phyloP scores from a whole-genome alignment of 495 filamentous ascomycete species.

The Podospora didyma region DNA sequence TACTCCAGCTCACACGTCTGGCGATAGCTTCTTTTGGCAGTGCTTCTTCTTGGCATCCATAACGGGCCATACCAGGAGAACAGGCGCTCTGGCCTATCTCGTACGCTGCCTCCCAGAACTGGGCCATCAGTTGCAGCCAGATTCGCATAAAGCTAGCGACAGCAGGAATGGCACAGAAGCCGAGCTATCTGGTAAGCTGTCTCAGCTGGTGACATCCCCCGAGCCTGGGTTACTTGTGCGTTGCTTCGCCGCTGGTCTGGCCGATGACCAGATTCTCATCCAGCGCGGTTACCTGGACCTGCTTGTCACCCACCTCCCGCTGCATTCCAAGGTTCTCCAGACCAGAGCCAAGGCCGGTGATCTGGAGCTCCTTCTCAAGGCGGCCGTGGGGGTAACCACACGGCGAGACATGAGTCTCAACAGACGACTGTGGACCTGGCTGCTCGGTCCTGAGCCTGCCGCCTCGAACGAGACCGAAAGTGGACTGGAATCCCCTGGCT shows the following conservation, averaged over 20 bases:
- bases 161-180: slow-evolving; percentile 18
- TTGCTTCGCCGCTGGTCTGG: slow-evolving; percentile 85
- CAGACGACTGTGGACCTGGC: slow-evolving; percentile 91
- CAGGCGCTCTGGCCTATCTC: slow-evolving; percentile 83
- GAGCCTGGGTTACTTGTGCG: slow-evolving; percentile 88
- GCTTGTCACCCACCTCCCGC: slow-evolving; percentile 82
- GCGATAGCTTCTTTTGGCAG: slow-evolving; percentile 95
- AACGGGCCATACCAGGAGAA: slow-evolving; percentile 75
- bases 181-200: slow-evolving; percentile 44
- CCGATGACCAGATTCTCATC: slow-evolving; percentile 83
- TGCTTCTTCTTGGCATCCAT: slow-evolving; percentile 93
- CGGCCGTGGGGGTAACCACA: slow-evolving; percentile 78
- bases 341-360: slow-evolving; percentile 65
- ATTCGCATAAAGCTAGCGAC: slow-evolving; percentile 11
- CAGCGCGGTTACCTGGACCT: slow-evolving; percentile 93
- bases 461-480: slow-evolving; percentile 40
- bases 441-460: slow-evolving; percentile 75
- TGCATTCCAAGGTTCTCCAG: slow-evolving; percentile 83
- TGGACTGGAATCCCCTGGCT: slow-evolving; percentile 45
- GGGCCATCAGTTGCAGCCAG: slow-evolving; percentile 35
- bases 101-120: slow-evolving; percentile 74
- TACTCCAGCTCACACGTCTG: slow-evolving; percentile 51
- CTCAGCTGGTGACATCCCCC: slow-evolving; percentile 77
- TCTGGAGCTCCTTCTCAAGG: slow-evolving; percentile 72
- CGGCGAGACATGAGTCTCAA: slow-evolving; percentile 96